Evolutionary conservation across 176 grass and related monocot genomes (phyloP).

Genomic region (Alopecurus myosuroides): DNA sequence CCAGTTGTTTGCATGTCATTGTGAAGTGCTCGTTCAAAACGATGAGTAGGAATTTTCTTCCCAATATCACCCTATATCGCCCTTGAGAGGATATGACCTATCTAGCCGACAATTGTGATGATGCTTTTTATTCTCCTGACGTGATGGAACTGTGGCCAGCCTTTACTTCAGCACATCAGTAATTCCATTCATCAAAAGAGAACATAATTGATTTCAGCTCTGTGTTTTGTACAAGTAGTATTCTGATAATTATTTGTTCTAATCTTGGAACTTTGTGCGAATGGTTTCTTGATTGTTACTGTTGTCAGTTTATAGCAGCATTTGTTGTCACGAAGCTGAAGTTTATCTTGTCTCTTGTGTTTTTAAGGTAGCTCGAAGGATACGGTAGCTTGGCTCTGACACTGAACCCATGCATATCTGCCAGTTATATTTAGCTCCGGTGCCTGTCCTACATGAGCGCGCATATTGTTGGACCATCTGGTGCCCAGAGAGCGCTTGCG

Average conservation of each 20-base stretch:
- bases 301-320: neutral
- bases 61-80: neutral
- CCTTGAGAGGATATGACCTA: neutral
- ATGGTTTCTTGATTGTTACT: neutral
- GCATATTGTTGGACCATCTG: conserved; percentile 21
- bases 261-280: neutral
- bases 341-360: conserved; percentile 11
- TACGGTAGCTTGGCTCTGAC: conserved; percentile 22
- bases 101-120: neutral
- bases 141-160: neutral
- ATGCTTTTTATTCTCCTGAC: neutral
- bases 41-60: neutral
- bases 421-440: conserved; percentile 12
- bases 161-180: neutral
- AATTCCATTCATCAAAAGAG: neutral
- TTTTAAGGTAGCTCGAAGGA: conserved; percentile 39
- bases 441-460: conserved; percentile 8
- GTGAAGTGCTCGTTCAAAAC: neutral
- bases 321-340: conserved; percentile 10
- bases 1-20: neutral
- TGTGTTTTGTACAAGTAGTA: neutral
- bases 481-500: neutral
- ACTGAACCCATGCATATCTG: neutral
- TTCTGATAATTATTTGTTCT: conserved; percentile 13
- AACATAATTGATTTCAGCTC: neutral